Evolutionary conservation across 352 stramenopile species (phyloP).

Genomic region (Thraustochytrium striatum): DNA sequence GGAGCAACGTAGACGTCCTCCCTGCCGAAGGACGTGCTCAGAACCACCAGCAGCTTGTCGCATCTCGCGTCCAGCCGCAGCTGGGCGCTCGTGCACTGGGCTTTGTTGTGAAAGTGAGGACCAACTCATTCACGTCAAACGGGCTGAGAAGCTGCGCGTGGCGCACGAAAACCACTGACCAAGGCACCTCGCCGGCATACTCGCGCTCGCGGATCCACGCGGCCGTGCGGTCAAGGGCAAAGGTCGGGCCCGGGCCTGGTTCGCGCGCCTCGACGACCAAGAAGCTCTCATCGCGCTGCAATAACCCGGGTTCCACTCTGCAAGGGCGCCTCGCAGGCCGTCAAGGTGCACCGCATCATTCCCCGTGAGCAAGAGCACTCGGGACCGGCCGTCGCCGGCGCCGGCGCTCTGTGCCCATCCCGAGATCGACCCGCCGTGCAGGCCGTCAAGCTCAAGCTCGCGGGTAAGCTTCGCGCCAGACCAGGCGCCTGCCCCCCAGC

Average conservation of each 20-base stretch:
- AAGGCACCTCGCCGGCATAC: not conserved
- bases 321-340: not conserved
- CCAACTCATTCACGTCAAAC: not conserved
- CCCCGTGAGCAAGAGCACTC: not conserved
- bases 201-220: not conserved
- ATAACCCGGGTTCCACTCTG: not conserved
- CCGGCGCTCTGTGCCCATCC: not conserved
- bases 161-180: conserved; percentile 23
- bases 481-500: too few relatives aligned
- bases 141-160: not conserved
- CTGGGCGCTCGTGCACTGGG: not conserved
- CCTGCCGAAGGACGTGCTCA: not conserved
- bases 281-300: not conserved
- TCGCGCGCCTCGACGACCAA: not conserved
- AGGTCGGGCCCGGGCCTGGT: not conserved
- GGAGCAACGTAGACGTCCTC: not conserved
- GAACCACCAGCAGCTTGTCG: conserved; percentile 16
- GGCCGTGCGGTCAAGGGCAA: not conserved
- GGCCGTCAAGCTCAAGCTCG: not conserved
- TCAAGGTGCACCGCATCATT: not conserved
- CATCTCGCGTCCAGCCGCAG: not conserved
- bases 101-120: not conserved
- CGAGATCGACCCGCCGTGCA: not conserved
- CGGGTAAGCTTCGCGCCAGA: too few relatives aligned
- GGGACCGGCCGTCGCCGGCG: not conserved